Conservation (phyloP, 805 yeast genomes). For the Sungouiella thailandica region DNA sequence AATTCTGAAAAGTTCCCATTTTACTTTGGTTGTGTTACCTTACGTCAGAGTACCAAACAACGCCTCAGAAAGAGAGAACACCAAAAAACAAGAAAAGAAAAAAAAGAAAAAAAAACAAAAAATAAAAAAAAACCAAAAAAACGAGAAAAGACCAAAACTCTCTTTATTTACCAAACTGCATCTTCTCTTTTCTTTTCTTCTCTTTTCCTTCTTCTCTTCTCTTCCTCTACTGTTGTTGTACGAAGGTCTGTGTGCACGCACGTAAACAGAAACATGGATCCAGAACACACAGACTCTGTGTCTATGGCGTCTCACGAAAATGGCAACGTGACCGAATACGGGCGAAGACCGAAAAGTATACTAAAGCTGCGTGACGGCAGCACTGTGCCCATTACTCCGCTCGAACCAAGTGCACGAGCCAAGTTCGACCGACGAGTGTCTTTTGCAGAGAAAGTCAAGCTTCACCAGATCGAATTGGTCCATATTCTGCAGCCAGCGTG, state of each 20-base stretch:
- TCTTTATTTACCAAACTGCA: not conserved
- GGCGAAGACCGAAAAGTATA: slow-evolving; percentile 9
- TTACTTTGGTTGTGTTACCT: no score
- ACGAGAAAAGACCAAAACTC: no score
- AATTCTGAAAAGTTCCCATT: no score
- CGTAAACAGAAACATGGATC: not conserved
- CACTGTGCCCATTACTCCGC: slow-evolving; percentile 7
- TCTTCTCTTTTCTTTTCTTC: not conserved
- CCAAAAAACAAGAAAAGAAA: no score
- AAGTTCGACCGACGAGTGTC: slow-evolving; percentile 62
- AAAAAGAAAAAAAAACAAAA: no score
- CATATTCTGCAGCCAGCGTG: slow-evolving; percentile 22
- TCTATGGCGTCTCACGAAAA: slow-evolving; percentile 6
- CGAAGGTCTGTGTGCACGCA: not conserved
- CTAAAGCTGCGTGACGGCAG: slow-evolving; percentile 11
- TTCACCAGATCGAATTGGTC: slow-evolving; percentile 49
- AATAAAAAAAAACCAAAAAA: no score
- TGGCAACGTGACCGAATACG: slow-evolving; percentile 3
- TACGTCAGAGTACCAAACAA: no score
- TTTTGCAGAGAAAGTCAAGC: slow-evolving; percentile 71
- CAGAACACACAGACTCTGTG: slow-evolving; percentile 1
- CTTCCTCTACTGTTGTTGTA: no score
- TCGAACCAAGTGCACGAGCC: no score
- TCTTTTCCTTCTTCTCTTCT: not conserved
- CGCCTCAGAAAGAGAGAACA: no score